Evolutionary conservation across 139 green algal species (phyloP).

Genomic region (Picochlorum sp.): DNA sequence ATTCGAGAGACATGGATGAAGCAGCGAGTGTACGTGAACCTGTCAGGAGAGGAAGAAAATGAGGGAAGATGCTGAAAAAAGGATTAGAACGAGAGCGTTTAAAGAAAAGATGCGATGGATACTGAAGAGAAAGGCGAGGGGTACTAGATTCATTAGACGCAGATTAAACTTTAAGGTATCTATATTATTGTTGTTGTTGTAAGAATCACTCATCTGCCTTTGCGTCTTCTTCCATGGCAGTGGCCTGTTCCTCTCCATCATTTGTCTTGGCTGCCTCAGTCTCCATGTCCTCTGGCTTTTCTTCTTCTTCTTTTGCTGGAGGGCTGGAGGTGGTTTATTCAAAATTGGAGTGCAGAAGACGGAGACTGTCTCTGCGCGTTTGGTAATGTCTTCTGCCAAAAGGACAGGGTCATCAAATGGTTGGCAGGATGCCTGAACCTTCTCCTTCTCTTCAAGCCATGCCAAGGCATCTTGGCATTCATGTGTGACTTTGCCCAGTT

Average conservation of each 20-base stretch:
- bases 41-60: conserved; percentile 22
- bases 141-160: background rate
- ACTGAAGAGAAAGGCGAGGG: conserved; percentile 21
- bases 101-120: conserved; percentile 33
- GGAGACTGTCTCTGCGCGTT: conserved; percentile 78
- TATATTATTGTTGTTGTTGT: background rate
- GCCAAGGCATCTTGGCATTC: conserved; percentile 65
- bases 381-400: conserved; percentile 69
- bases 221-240: conserved; percentile 13
- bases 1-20: conserved; percentile 14
- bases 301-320: conserved; percentile 15
- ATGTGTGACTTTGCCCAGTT: conserved; percentile 62
- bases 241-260: background rate
- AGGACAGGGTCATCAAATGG: conserved; percentile 66
- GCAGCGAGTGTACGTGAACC: conserved; percentile 24
- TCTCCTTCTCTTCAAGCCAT: conserved; percentile 81
- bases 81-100: conserved; percentile 20
- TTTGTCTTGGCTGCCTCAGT: background rate
- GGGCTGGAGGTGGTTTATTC: conserved; percentile 62
- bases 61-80: conserved; percentile 6
- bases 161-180: background rate
- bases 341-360: conserved; percentile 78
- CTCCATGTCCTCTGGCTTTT: background rate
- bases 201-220: conserved; percentile 23
- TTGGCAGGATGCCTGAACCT: conserved; percentile 41